Conservation (phyloP, 345 rosid species). For the Carallia pectinifolia region DNA sequence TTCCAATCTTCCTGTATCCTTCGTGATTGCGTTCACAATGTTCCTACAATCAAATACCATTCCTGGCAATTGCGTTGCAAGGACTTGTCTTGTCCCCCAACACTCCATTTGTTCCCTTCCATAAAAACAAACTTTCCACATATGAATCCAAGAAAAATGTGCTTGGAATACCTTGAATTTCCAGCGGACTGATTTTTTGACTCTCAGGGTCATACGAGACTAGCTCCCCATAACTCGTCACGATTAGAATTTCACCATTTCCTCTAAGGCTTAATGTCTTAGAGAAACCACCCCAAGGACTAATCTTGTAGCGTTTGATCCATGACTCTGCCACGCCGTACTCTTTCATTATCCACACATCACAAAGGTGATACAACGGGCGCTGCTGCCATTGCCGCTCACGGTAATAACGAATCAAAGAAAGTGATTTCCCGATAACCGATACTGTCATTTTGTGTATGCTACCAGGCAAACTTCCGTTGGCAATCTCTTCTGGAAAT, state of each 20-base stretch:
- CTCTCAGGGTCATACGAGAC: slow-evolving; percentile 7
- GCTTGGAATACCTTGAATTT: slow-evolving; percentile 1
- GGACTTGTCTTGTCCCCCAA: neutral
- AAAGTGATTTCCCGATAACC: neutral
- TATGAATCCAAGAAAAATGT: slow-evolving; percentile 5
- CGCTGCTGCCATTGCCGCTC: neutral
- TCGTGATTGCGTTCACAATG: neutral
- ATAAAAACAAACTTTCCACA: slow-evolving; percentile 4
- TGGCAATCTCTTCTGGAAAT: neutral
- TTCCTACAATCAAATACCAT: neutral
- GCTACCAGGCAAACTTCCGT: neutral
- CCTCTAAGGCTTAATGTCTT: neutral
- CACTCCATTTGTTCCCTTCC: neutral
- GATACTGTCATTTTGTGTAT: neutral
- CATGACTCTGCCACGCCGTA: slow-evolving; percentile 10
- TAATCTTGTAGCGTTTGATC: slow-evolving; percentile 3
- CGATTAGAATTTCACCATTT: slow-evolving; percentile 10
- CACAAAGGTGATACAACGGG: neutral
- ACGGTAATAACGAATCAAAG: neutral
- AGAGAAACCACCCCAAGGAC: neutral
- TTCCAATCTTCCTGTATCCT: slow-evolving; percentile 1
- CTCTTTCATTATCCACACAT: slow-evolving; percentile 17
- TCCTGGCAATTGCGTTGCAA: neutral
- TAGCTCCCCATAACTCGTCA: neutral
- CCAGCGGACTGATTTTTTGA: neutral